phyloP scores from a whole-genome alignment of 2,329 filamentous ascomycete genomes.

The Zalaria sp. region DNA sequence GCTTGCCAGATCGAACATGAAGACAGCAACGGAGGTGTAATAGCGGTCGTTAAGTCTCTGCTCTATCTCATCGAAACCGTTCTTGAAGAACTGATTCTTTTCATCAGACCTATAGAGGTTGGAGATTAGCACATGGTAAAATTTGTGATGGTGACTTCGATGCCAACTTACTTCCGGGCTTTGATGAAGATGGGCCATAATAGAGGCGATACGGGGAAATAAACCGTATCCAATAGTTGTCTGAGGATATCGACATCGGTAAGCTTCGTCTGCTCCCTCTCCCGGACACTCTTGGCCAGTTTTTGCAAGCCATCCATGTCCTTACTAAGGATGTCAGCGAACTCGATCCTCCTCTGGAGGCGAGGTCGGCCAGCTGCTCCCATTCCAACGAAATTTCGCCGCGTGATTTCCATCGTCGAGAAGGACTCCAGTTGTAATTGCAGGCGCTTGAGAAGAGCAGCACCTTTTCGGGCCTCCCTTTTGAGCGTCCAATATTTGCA shows the following conservation, averaged over 20 bases:
- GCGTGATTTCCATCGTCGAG: slow-evolving; percentile 91
- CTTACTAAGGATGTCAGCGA: slow-evolving; percentile 59
- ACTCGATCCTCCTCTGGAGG: slow-evolving; percentile 72
- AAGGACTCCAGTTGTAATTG: slow-evolving; percentile 94
- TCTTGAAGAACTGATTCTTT: slow-evolving; percentile 37
- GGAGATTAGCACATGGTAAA: slow-evolving; percentile 20
- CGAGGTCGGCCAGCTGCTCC: slow-evolving; percentile 68
- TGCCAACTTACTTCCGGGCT: slow-evolving; percentile 57
- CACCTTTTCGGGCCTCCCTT: slow-evolving; percentile 79
- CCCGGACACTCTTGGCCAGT: slow-evolving; percentile 56
- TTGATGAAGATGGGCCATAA: slow-evolving; percentile 67
- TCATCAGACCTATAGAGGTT: slow-evolving; percentile 41
- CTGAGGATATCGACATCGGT: slow-evolving; percentile 62
- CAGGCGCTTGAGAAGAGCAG: slow-evolving; percentile 79
- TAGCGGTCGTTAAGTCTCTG: slow-evolving; percentile 39
- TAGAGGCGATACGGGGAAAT: slow-evolving; percentile 73
- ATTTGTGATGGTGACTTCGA: not conserved
- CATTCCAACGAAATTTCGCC: slow-evolving; percentile 92
- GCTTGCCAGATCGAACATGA: slow-evolving; percentile 42
- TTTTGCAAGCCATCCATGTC: slow-evolving; percentile 66
- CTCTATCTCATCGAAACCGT: slow-evolving; percentile 39
- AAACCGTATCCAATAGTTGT: slow-evolving; percentile 73
- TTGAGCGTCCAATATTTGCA: slow-evolving; percentile 98
- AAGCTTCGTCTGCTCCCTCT: slow-evolving; percentile 65
- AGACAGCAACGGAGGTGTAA: slow-evolving; percentile 47